Conservation (phyloP, 169 alveolate genomes). For the Eimeria zaria region DNA sequence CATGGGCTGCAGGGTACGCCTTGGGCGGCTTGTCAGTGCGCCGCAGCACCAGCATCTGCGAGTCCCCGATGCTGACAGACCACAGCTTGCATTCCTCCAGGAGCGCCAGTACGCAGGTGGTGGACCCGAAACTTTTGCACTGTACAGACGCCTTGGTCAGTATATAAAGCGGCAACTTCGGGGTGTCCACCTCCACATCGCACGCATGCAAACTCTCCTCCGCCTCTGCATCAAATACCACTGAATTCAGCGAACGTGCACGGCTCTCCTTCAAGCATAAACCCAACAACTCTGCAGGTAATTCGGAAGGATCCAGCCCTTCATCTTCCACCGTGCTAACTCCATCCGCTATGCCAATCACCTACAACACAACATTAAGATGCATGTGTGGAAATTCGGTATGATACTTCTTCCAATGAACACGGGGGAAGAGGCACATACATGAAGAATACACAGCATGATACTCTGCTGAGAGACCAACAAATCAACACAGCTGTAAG, state of each 20-base stretch:
- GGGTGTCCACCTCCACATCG: conserved; percentile 75
- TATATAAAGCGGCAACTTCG: conserved; percentile 82
- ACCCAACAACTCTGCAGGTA: conserved; percentile 88
- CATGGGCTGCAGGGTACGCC: conserved; percentile 48
- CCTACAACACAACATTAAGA: conserved; percentile 29
- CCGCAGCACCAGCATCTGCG: conserved; percentile 86
- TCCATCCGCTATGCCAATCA: conserved; percentile 90
- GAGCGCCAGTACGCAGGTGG: conserved; percentile 88
- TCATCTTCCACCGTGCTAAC: conserved; percentile 89
- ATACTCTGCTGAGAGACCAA: neutral
- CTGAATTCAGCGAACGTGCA: conserved; percentile 82
- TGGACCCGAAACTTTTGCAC: conserved; percentile 88
- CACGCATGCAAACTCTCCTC: conserved; percentile 76
- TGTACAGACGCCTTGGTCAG: conserved; percentile 86
- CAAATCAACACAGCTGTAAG: neutral
- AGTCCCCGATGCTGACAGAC: conserved; percentile 89
- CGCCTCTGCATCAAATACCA: conserved; percentile 86
- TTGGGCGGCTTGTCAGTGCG: conserved; percentile 77
- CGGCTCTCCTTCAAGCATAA: conserved; percentile 85
- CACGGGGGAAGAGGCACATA: neutral
- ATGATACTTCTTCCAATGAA: neutral
- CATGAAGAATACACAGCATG: neutral
- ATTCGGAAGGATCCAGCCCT: conserved; percentile 88
- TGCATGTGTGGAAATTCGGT: neutral
- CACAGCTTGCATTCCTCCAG: conserved; percentile 86